Evolutionary conservation across 345 rosid genomes (phyloP), one percentile per base, ranked within the genome.

Genomic region (Boechera retrofracta): DNA sequence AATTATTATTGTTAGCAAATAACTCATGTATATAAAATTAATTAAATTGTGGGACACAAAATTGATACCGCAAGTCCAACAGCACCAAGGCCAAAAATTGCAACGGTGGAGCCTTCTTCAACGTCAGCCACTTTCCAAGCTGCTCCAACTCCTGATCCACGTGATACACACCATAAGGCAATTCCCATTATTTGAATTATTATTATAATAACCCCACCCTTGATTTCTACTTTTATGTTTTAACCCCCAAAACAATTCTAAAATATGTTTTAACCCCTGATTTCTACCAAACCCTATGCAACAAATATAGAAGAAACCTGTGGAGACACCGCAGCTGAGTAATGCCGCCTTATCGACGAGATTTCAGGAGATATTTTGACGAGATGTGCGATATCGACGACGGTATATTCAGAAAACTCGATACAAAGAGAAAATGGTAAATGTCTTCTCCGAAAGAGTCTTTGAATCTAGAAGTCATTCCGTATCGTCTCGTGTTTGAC

Each of bases 401-500:
- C 91, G 0, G 91, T 89, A 56, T 88, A 90, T 85, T 93, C 85
- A 5, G 80, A n/a, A 59, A 90, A 82, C 93, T 93, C 1, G 96
- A 93, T 2, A 90, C 93, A 2, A 0, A 42, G 3, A 90, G 8
- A 71, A 78, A 82, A 83, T 90, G 88, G 78, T 86, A 56, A 13
- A 90, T 32, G 5, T 58, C 42, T 70, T 87, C 84, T 26, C 98
- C 98, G 6, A 67, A 76, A 53, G 68, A 57, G 76, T 79, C 91
- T 51, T 80, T 82, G 65, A 93, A 92, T 68, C 92, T 78, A 1
- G 76, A 71, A 73, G 80, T 74, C 31, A 85, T 85, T 44, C 83
- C 84, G 21, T 92, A 88, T 71, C 96, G 85, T 1, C 80, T 86
- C 76, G 88, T 86, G 59, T 53, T 62, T 1, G 28, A 29, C 1